Evolutionary conservation across 1,139 yeast species (phyloP).

Genomic region (Kodamaea ohmeri): DNA sequence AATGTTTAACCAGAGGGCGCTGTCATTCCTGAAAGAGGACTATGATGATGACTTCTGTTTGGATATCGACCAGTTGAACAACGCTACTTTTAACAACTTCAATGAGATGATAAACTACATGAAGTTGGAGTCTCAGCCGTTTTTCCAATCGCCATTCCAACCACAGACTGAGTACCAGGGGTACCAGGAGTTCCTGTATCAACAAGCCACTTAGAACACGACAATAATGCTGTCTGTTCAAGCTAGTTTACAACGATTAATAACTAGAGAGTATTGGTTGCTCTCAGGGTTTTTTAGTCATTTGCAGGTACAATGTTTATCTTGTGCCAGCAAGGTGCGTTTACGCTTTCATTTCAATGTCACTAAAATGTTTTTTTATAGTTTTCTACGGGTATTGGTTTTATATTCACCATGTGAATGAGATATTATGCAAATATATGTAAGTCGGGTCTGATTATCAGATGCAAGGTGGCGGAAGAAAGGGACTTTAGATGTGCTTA

Average conservation of each 20-base stretch:
- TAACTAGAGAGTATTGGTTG: too few relatives aligned
- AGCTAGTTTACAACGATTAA: too few relatives aligned
- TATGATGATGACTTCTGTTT: slow-evolving; percentile 49
- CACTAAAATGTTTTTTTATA: slow-evolving; percentile 3
- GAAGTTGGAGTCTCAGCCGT: slow-evolving; percentile 13
- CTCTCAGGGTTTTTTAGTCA: too few relatives aligned
- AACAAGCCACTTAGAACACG: not conserved
- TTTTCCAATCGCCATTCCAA: slow-evolving; percentile 39
- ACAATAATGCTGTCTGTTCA: not conserved
- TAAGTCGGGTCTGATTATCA: not conserved
- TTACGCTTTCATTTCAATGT: slow-evolving; percentile 5
- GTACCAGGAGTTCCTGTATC: slow-evolving; percentile 3
- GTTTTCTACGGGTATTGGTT: slow-evolving; percentile 3
- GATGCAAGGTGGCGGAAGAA: not conserved
- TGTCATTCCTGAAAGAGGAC: slow-evolving; percentile 22
- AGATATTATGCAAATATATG: not conserved
- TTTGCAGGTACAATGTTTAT: too few relatives aligned
- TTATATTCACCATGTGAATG: slow-evolving; percentile 3
- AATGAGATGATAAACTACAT: slow-evolving; percentile 21
- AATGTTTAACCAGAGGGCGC: slow-evolving; percentile 7
- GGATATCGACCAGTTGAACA: slow-evolving; percentile 44
- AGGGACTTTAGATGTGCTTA: slow-evolving; percentile 11
- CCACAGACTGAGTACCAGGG: slow-evolving; percentile 8
- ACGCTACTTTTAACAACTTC: slow-evolving; percentile 20
- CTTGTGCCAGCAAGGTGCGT: too few relatives aligned